These are phyloP conservation scores for Orbilia quercus DNA, from an alignment of 2,329 filamentous ascomycete species.

Conservation along the genomic window DNA sequence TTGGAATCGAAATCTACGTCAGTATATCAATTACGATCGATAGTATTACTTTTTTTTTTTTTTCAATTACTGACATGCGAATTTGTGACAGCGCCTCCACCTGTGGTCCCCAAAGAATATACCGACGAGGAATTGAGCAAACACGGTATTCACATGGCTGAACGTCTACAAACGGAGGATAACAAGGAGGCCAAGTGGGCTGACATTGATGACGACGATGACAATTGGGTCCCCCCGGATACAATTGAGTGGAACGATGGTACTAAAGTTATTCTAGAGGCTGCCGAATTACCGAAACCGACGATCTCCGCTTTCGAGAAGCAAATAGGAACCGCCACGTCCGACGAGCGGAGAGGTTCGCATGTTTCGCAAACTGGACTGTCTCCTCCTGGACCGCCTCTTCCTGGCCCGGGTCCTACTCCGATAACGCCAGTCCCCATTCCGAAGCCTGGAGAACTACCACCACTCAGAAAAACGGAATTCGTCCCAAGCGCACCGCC, in stretches of 20 bases:
- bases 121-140: conserved; percentile 89
- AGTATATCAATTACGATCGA: conserved; percentile 61
- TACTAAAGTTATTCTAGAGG: conserved; percentile 80
- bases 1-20: conserved; percentile 90
- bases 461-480: conserved; percentile 37
- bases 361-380: conserved; percentile 59
- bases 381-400: conserved; percentile 59
- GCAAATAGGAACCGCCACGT: conserved; percentile 43
- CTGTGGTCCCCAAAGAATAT: conserved; percentile 78
- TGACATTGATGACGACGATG: conserved; percentile 88
- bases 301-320: conserved; percentile 58
- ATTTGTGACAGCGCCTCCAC: conserved; percentile 66
- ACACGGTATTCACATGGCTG: conserved; percentile 86
- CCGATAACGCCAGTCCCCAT: conserved; percentile 21
- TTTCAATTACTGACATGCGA: conserved; percentile 5
- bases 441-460: conserved; percentile 40
- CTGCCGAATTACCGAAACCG: conserved; percentile 68
- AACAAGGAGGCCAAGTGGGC: conserved; percentile 84
- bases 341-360: conserved; percentile 57
- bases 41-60: neutral
- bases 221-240: conserved; percentile 82
- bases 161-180: conserved; percentile 79
- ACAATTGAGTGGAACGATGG: conserved; percentile 89
- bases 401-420: too few relatives aligned
- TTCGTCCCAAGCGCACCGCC: conserved; percentile 45